A percentile compares a stretch with the other conserved stretches of the same genome.
phyloP scores from a whole-genome alignment of 2,329 filamentous ascomycete species.

The Macrophomina phaseolina region DNA sequence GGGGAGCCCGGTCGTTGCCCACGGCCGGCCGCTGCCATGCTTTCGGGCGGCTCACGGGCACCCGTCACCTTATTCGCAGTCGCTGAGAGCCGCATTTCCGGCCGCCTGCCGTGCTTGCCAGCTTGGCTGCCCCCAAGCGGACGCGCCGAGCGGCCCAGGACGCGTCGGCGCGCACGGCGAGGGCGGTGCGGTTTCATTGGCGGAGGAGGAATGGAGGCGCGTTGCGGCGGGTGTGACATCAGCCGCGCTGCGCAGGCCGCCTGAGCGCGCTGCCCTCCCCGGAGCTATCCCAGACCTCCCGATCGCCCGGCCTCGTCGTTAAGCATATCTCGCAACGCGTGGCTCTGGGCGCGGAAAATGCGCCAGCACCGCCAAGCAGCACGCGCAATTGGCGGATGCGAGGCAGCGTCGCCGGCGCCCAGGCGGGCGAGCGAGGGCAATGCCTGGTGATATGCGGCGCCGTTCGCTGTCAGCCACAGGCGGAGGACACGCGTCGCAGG shows the following conservation, averaged over 20 bases:
- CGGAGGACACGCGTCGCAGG: constrained; percentile 18
- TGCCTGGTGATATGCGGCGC: constrained; percentile 4
- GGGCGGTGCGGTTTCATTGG: constrained; percentile 10
- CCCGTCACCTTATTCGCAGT: constrained; percentile 11
- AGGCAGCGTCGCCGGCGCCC: too few species aligned
- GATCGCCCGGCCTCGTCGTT: constrained; percentile 5
- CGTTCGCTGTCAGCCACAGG: constrained; percentile 22
- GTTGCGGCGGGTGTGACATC: constrained; percentile 6
- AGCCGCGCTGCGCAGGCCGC: constrained; percentile 5
- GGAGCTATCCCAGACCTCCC: neutral
- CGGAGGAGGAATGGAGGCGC: neutral
- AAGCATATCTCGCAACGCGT: neutral
- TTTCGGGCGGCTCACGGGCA: constrained; percentile 18
- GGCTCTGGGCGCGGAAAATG: neutral
- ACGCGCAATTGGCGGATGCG: neutral
- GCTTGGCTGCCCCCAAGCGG: neutral
- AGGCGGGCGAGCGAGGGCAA: neutral
- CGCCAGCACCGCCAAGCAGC: neutral
- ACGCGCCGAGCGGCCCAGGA: constrained; percentile 9
- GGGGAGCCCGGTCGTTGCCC: neutral
- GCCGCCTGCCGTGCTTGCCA: constrained; percentile 5
- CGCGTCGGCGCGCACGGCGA: constrained; percentile 1
- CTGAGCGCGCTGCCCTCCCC: constrained; percentile 12
- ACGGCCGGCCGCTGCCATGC: neutral
- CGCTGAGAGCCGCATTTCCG: constrained; percentile 15